Evolutionary conservation across 2,329 filamentous ascomycete genomes (phyloP).

Genomic region (Beauveria sp.): DNA sequence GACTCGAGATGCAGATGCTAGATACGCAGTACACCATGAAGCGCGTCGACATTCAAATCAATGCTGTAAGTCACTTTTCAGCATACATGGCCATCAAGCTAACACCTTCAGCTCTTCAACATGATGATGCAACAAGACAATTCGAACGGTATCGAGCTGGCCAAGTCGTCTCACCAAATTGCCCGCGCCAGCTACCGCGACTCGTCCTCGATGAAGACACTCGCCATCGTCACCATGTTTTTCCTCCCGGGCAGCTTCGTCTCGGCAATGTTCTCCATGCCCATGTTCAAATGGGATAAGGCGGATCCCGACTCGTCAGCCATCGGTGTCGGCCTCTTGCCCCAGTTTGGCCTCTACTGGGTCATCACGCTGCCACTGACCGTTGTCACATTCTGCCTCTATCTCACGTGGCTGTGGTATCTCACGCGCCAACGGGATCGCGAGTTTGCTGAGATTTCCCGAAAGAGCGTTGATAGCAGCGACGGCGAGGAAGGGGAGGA

Average conservation of each 20-base stretch:
- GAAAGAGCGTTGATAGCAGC: background rate
- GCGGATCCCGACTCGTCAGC: conserved; percentile 13
- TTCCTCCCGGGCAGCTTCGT: conserved; percentile 36
- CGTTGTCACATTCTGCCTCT: conserved; percentile 25
- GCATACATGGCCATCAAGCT: background rate
- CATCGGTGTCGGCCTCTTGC: conserved; percentile 24
- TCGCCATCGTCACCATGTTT: conserved; percentile 35
- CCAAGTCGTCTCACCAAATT: conserved; percentile 23
- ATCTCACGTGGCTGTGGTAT: conserved; percentile 26
- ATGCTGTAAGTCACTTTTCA: conserved; percentile 22
- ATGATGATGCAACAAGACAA: conserved; percentile 31
- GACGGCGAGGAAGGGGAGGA: background rate
- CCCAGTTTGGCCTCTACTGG: conserved; percentile 34
- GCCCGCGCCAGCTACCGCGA: conserved; percentile 30
- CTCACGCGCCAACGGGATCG: conserved; percentile 19
- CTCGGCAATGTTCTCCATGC: conserved; percentile 32
- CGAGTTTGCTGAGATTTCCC: background rate
- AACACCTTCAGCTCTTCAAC: conserved; percentile 24
- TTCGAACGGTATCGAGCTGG: conserved; percentile 25
- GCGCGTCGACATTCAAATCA: conserved; percentile 31
- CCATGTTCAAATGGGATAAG: conserved; percentile 26
- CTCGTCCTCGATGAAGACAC: conserved; percentile 35
- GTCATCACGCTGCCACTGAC: conserved; percentile 32
- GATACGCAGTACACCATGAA: conserved; percentile 29
- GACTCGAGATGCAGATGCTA: conserved; percentile 27